Evolutionary conservation across 2,329 filamentous ascomycete genomes (phyloP).

Genomic region (Thelonectria olida): DNA sequence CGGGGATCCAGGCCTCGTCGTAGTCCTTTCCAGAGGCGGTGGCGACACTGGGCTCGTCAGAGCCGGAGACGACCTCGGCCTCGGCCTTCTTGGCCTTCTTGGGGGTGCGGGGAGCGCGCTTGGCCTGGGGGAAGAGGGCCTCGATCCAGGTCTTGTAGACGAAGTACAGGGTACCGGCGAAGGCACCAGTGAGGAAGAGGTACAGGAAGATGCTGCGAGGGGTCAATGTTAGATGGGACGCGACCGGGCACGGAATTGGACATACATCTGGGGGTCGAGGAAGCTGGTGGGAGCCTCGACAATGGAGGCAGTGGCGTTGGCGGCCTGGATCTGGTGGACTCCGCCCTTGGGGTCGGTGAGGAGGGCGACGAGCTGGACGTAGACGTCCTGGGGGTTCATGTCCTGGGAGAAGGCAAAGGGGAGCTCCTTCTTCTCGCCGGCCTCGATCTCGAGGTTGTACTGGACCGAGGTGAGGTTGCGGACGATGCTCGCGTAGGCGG

Average conservation of each 20-base stretch:
- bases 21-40: constrained; percentile 77
- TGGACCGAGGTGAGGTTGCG: constrained; percentile 85
- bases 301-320: constrained; percentile 83
- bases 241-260: constrained; percentile 20
- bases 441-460: constrained; percentile 78
- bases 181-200: constrained; percentile 82
- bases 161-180: constrained; percentile 87
- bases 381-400: constrained; percentile 90
- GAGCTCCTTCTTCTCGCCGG: constrained; percentile 78
- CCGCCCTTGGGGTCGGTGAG: constrained; percentile 72
- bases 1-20: constrained; percentile 94
- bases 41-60: constrained; percentile 75
- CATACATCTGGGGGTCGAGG: constrained; percentile 95
- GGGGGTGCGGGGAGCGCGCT: constrained; percentile 67
- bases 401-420: constrained; percentile 89
- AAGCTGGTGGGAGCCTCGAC: constrained; percentile 92
- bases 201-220: constrained; percentile 89
- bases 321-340: constrained; percentile 80
- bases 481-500: constrained; percentile 66
- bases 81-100: constrained; percentile 76
- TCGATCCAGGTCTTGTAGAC: constrained; percentile 99
- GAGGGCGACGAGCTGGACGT: constrained; percentile 79
- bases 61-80: constrained; percentile 69
- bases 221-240: constrained; percentile 40
- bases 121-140: constrained; percentile 91